Evolutionary conservation across 2,329 filamentous ascomycete genomes (phyloP).

Genomic region (Colletotrichum sp.): DNA sequence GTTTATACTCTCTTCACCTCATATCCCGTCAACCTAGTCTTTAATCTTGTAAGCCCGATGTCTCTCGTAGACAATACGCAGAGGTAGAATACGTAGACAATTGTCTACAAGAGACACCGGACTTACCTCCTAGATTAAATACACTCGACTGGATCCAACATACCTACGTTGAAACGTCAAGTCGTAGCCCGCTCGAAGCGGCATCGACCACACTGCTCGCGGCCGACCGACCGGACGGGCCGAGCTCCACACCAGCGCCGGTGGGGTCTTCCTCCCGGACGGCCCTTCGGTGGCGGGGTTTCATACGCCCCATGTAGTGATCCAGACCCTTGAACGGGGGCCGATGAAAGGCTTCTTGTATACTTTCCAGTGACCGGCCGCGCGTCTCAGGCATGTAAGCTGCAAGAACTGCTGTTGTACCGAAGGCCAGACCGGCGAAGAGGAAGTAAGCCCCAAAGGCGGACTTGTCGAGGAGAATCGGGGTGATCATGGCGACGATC

Average conservation of each 20-base stretch:
- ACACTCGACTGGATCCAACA: not conserved
- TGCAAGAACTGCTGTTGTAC: constrained; percentile 19
- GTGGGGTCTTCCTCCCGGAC: not conserved
- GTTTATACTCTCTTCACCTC: no score
- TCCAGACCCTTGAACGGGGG: not conserved
- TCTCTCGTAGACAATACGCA: not conserved
- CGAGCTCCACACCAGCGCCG: not conserved
- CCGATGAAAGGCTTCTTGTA: constrained; percentile 40
- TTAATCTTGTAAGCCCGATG: not conserved
- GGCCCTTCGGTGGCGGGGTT: not conserved
- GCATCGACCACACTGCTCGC: not conserved
- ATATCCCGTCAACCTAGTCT: no score
- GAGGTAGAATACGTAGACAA: not conserved
- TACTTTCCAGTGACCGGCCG: constrained; percentile 44
- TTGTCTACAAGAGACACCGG: not conserved
- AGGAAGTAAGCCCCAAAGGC: constrained; percentile 50
- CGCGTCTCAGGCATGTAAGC: constrained; percentile 40
- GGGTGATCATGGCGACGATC: constrained; percentile 49
- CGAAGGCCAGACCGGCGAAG: constrained; percentile 43
- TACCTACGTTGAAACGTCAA: not conserved
- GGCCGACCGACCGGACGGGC: not conserved
- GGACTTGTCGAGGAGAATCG: constrained; percentile 41
- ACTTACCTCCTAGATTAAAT: not conserved
- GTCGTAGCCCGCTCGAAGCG: not conserved
- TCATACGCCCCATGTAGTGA: not conserved